phyloP scores from a whole-genome alignment of 176 grass and related monocot species.

The Puccinellia tenuiflora region DNA sequence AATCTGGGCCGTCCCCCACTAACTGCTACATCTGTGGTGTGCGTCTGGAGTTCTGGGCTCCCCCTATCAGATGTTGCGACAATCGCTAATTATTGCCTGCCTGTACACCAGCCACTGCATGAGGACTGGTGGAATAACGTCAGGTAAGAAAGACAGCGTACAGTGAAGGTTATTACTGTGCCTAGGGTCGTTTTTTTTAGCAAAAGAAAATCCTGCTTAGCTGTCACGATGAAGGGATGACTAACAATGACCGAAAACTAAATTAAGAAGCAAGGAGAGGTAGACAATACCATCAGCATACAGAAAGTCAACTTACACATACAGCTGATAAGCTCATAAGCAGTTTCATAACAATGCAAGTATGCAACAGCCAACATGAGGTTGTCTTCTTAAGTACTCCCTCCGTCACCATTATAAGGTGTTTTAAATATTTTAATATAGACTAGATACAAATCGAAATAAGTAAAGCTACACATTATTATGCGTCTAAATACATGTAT shows the following conservation, averaged over 20 bases:
- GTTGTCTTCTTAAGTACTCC: background rate
- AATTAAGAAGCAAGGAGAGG: background rate
- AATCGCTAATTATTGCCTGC: background rate
- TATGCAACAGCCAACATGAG: too few relatives aligned
- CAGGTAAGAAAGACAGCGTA: background rate
- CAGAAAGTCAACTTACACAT: background rate
- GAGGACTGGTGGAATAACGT: background rate
- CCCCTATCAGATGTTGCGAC: background rate
- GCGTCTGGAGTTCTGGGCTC: background rate
- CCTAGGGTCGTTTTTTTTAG: background rate
- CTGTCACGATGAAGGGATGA: background rate
- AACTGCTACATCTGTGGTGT: too few relatives aligned
- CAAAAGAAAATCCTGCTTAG: background rate
- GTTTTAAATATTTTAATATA: too few relatives aligned
- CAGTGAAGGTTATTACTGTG: background rate
- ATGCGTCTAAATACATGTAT: too few relatives aligned
- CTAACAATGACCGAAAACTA: background rate
- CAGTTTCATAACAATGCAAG: too few relatives aligned
- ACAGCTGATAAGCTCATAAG: background rate
- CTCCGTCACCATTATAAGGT: too few relatives aligned
- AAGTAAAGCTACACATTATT: too few relatives aligned
- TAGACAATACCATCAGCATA: background rate
- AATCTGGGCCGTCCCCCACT: too few relatives aligned
- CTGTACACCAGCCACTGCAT: background rate
- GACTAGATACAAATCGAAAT: too few relatives aligned